Evolutionary conservation across 192 early-diverging fungal genomes (phyloP).

Genomic region (Coemansia brasiliensis): DNA sequence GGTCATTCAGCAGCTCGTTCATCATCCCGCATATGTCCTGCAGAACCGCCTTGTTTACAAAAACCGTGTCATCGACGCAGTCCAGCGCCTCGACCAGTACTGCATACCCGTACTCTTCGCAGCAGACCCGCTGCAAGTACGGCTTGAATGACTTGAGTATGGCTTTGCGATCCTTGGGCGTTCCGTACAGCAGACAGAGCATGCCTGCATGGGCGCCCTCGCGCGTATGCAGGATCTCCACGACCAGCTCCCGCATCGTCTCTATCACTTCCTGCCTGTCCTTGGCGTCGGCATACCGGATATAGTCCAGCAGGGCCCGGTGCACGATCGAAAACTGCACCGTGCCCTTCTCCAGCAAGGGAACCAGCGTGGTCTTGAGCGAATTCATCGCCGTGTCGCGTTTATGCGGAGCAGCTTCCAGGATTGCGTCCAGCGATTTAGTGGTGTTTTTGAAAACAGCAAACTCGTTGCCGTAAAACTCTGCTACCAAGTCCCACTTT

Average conservation of each 20-base stretch:
- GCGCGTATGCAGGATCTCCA: constrained; percentile 87
- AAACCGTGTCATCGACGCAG: constrained; percentile 90
- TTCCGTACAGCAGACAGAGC: constrained; percentile 74
- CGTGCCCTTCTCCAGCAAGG: constrained; percentile 82
- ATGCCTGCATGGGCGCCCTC: constrained; percentile 88
- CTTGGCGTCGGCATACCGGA: constrained; percentile 61
- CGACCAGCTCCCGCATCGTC: constrained; percentile 77
- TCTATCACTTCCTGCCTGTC: constrained; percentile 71
- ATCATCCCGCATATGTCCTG: constrained; percentile 43
- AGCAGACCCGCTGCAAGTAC: constrained; percentile 74
- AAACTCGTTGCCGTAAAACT: constrained; percentile 94
- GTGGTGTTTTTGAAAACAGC: constrained; percentile 68
- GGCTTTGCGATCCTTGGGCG: constrained; percentile 87
- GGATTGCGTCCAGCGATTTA: constrained; percentile 49
- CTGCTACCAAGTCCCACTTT: constrained; percentile 71
- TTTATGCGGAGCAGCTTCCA: constrained; percentile 51
- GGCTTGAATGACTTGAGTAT: constrained; percentile 86
- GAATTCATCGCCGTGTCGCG: constrained; percentile 62
- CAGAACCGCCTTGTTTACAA: constrained; percentile 76
- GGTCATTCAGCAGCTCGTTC: constrained; percentile 66
- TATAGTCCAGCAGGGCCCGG: constrained; percentile 81
- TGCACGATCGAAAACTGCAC: constrained; percentile 81
- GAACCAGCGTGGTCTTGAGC: constrained; percentile 64
- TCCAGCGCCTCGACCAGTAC: constrained; percentile 83
- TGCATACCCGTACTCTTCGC: constrained; percentile 87